These are phyloP conservation scores for Aaosphaeria arxii DNA, from an alignment of 2,329 filamentous ascomycete genomes.

Conservation along the genomic window DNA sequence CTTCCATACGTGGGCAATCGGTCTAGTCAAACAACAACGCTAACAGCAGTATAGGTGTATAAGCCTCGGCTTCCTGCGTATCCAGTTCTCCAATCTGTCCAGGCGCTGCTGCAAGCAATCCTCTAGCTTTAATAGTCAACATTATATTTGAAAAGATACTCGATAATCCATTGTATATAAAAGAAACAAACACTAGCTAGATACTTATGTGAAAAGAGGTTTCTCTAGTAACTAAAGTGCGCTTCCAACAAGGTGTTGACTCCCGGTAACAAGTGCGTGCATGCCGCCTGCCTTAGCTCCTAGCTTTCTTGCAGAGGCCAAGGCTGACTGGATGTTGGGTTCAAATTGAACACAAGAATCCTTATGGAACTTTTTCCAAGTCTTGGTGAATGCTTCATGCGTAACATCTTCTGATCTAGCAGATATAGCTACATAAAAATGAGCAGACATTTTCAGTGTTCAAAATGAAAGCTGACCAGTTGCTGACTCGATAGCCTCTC, in stretches of 20 bases:
- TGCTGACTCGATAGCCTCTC: not conserved
- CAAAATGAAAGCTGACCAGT: not conserved
- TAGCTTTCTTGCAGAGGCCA: slow-evolving; percentile 1
- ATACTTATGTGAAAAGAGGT: too few relatives aligned
- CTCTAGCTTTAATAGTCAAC: too few relatives aligned
- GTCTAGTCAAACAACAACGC: too few relatives aligned
- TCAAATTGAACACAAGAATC: not conserved
- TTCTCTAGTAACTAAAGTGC: slow-evolving; percentile 1
- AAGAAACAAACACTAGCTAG: too few relatives aligned
- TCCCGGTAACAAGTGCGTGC: slow-evolving; percentile 3
- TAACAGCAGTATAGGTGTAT: not conserved
- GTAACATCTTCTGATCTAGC: not conserved
- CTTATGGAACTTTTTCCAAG: slow-evolving; percentile 1
- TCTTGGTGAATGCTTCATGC: not conserved
- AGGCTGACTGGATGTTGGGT: slow-evolving; percentile 1
- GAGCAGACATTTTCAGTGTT: not conserved
- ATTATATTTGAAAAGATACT: too few relatives aligned
- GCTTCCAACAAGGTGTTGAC: slow-evolving; percentile 3
- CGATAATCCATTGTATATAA: too few relatives aligned
- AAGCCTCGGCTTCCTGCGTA: too few relatives aligned
- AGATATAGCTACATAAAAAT: not conserved
- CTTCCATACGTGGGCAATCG: too few relatives aligned
- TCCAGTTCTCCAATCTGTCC: too few relatives aligned
- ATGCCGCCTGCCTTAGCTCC: not conserved
- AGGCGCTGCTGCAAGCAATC: too few relatives aligned